phyloP scores from a whole-genome alignment of 495 filamentous ascomycete species.

The Talaromyces trachyspermus region DNA sequence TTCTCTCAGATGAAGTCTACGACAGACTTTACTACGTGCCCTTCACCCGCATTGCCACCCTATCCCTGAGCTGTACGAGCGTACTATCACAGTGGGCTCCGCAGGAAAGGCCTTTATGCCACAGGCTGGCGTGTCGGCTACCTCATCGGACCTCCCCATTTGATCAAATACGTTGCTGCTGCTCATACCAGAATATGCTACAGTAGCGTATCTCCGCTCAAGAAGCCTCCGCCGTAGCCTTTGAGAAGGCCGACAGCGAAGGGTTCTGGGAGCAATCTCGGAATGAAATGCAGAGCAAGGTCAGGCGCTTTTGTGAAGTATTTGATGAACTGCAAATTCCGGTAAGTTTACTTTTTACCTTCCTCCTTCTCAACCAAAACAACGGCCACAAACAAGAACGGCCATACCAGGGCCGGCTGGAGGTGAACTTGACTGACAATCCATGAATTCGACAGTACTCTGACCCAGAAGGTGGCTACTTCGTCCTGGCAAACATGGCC shows the following conservation, averaged over 20 bases:
- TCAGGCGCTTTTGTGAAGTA: conserved; percentile 75
- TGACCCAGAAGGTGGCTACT: conserved; percentile 92
- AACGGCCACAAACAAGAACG: too few species aligned
- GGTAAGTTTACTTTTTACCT: conserved; percentile 22
- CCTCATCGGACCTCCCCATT: conserved; percentile 78
- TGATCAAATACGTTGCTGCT: conserved; percentile 87
- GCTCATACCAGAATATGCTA: conserved; percentile 97
- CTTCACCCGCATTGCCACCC: conserved; percentile 83
- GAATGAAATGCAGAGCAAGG: conserved; percentile 82
- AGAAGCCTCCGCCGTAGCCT: conserved; percentile 92
- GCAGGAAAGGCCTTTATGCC: conserved; percentile 95
- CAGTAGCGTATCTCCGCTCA: conserved; percentile 89
- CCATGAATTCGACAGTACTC: too few species aligned
- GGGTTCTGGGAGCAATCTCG: conserved; percentile 87
- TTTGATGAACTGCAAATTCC: conserved; percentile 86
- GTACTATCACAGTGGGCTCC: conserved; percentile 88
- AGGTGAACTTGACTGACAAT: too few species aligned
- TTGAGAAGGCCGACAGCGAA: conserved; percentile 77
- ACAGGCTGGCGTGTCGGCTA: conserved; percentile 97
- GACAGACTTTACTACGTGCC: conserved; percentile 92
- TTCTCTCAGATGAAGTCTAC: conserved; percentile 93
- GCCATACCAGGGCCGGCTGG: too few species aligned
- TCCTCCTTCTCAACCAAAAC: background rate
- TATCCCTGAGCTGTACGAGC: conserved; percentile 81
- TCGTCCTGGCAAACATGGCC: conserved; percentile 84